A percentile compares a stretch with the other conserved stretches of the same genome.
Evolutionary conservation across 2,329 filamentous ascomycete genomes (phyloP).

Genomic region (Lasiodiplodia sp.): DNA sequence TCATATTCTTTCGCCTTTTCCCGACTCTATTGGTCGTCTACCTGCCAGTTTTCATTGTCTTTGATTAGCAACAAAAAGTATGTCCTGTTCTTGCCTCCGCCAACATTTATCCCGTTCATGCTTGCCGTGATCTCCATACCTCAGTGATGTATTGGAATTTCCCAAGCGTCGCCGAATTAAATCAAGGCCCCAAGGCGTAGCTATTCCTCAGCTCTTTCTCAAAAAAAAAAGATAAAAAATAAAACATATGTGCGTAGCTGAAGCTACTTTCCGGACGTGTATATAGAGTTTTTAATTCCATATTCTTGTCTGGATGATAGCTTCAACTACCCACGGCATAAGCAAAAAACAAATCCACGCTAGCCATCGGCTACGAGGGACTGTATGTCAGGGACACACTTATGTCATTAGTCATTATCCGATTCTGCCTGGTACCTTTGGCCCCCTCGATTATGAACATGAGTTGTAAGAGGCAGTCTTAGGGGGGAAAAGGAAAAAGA

Average conservation of each 20-base stretch:
- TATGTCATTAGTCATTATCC: background rate
- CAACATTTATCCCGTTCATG: background rate
- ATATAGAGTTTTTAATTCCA: too few species aligned
- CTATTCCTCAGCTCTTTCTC: too few species aligned
- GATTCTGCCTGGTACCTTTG: background rate
- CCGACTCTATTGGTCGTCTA: background rate
- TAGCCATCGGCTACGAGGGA: too few species aligned
- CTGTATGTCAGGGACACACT: background rate
- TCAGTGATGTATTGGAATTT: background rate
- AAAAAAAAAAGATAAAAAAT: too few species aligned
- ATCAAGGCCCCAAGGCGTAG: background rate
- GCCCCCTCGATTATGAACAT: background rate
- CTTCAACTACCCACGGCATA: too few species aligned
- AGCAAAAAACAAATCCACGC: too few species aligned
- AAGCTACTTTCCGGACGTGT: too few species aligned
- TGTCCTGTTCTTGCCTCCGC: background rate
- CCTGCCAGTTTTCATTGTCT: background rate
- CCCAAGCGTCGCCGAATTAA: background rate
- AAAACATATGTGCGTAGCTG: too few species aligned
- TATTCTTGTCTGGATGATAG: too few species aligned
- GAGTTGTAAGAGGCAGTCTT: background rate
- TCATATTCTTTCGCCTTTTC: background rate
- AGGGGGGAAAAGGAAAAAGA: too few species aligned
- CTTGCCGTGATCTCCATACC: background rate
- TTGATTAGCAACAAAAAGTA: constrained; percentile 10